Evolutionary conservation across 495 filamentous ascomycete species (phyloP).

Genomic region (Neurospora sp.): DNA sequence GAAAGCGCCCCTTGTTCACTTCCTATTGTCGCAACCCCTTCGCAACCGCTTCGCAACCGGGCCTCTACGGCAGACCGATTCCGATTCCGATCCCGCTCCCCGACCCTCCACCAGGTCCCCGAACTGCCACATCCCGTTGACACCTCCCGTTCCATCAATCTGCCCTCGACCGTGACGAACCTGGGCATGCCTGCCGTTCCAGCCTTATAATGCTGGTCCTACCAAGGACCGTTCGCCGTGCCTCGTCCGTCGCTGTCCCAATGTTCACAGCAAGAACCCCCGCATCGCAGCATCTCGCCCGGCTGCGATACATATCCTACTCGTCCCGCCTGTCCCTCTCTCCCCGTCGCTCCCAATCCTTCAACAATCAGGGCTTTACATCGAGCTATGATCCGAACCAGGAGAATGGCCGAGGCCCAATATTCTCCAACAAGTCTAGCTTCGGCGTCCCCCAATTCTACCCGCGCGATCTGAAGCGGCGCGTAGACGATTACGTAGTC

Average conservation of each 20-base stretch:
- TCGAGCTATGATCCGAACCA: conserved; percentile 65
- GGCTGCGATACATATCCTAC: conserved; percentile 15
- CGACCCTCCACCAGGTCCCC: not conserved
- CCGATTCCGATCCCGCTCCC: not conserved
- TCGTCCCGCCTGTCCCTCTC: conserved; percentile 18
- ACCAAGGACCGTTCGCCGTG: conserved; percentile 8
- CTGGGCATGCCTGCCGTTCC: conserved; percentile 7
- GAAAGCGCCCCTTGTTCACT: not conserved
- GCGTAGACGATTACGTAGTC: conserved; percentile 92
- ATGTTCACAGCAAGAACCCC: conserved; percentile 14
- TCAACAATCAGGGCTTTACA: conserved; percentile 46
- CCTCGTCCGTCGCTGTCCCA: not conserved
- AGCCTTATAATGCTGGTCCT: conserved; percentile 25
- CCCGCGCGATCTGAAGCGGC: conserved; percentile 74
- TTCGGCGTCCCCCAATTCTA: conserved; percentile 65
- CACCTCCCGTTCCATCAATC: not conserved
- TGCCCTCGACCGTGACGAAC: conserved; percentile 1
- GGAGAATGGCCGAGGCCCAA: conserved; percentile 37
- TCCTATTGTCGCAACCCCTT: not conserved
- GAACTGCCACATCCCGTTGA: not conserved
- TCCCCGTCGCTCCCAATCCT: conserved; percentile 26
- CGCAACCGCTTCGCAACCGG: not conserved
- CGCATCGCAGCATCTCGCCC: conserved; percentile 4
- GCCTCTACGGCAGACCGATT: not conserved
- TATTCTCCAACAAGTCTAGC: conserved; percentile 32